Evolutionary conservation across 169 alveolate species (phyloP), one percentile per base, ranked within the genome.

Genomic region (Besnoitia besnoiti): DNA sequence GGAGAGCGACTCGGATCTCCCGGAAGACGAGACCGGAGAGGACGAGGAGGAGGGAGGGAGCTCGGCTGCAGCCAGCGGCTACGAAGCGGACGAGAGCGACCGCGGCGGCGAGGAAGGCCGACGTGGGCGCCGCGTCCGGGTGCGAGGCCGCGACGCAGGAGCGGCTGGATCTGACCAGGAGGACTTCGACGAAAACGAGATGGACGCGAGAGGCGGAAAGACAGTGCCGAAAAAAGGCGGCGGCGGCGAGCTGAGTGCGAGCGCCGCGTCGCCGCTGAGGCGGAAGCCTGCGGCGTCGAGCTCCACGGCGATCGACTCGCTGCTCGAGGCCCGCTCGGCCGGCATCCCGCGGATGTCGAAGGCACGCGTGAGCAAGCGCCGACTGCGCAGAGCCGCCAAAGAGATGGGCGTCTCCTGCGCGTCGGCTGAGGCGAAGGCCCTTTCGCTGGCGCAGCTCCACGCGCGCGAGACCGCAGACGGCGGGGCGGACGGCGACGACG

Each of bases 291-390:
- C 80, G 80, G 80, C 80, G 7, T 30, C 80, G 80, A n/a, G 33
- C 3, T 55, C 67, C 30, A 19, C 67, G 1, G 67, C 24, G 30
- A 21, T 55, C 67, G 12, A 21, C 24, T 21, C 33, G 30, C 67
- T 55, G 33, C 67, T 55, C 30, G 24, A 7, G 59, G 30, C 33
- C n/a, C 3, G 3, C 30, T 19, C 30, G 67, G 3, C 67, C 67
- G 24, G 27, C 67, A n/a, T 1, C 3, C 33, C 33, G 30, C 12
- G 33, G 12, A 19, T 5, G 67, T 21, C 67, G 30, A 55, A 55
- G 39, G 40, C 1, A 35, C 84, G 85, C 39, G 91, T 87, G 59
- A 87, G 85, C 85, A 87, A 87, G 62, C 55, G 85, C 85, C 0
- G 85, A 27, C 55, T 40, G 85, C 59, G 77, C 47, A 24, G 44